phyloP scores from a whole-genome alignment of 75 land plant genomes.

The Chamaecyparis obtusa region DNA sequence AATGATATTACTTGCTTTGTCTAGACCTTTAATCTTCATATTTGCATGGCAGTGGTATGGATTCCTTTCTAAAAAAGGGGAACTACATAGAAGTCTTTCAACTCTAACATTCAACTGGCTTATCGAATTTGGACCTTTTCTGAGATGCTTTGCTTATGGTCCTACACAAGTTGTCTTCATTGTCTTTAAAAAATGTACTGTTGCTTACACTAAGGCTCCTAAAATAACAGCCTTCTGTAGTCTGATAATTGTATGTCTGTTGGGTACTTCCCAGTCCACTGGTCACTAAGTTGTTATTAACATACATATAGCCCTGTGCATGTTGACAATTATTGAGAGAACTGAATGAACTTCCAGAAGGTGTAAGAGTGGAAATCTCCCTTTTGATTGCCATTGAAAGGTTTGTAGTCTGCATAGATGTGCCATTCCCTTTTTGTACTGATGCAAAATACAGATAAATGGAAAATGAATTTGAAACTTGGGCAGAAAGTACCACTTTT shows the following conservation, averaged over 20 bases:
- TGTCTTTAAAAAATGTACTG: constrained; percentile 51
- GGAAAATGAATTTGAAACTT: constrained; percentile 31
- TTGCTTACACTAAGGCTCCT: constrained; percentile 60
- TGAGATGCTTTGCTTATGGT: background rate
- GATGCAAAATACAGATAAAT: constrained; percentile 27
- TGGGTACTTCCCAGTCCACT: constrained; percentile 64
- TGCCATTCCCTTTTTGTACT: constrained; percentile 31
- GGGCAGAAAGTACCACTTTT: constrained; percentile 11
- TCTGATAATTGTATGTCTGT: constrained; percentile 49
- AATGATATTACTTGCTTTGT: background rate
- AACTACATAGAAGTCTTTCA: background rate
- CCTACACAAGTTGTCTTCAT: background rate
- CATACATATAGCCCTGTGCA: constrained; percentile 44
- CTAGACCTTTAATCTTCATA: background rate
- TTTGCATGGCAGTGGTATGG: background rate
- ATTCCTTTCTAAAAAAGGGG: background rate
- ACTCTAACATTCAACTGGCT: background rate
- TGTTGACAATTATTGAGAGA: constrained; percentile 53
- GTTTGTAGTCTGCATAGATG: constrained; percentile 22
- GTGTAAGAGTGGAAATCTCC: constrained; percentile 21
- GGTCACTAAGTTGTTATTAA: constrained; percentile 40
- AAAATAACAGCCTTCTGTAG: constrained; percentile 58
- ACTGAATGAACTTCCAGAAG: constrained; percentile 19
- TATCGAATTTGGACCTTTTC: background rate
- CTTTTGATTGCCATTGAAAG: constrained; percentile 44